A percentile compares a stretch with the other conserved stretches of the same genome.
These are phyloP conservation scores for Fragaria nilgerrensis DNA, from an alignment of 306 rosid genomes.

Conservation along the genomic window DNA sequence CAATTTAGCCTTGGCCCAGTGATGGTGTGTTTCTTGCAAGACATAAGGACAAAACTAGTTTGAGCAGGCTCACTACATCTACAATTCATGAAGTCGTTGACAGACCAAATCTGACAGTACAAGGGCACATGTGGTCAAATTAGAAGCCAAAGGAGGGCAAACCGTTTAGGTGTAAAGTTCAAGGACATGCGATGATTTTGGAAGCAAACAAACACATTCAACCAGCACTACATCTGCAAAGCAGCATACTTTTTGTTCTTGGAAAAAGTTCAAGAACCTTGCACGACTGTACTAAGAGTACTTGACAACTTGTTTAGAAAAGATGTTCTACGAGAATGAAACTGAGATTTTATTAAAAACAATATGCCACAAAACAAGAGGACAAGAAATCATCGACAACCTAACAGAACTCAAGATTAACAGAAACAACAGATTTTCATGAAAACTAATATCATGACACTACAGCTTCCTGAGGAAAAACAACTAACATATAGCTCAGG, in stretches of 20 bases:
- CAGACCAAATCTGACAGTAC: background rate
- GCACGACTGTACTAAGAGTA: slow-evolving; percentile 2
- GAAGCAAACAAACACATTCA: background rate
- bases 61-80: background rate
- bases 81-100: background rate
- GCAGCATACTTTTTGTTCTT: background rate
- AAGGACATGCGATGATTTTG: background rate
- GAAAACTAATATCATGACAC: background rate
- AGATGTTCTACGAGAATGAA: background rate
- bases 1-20: background rate
- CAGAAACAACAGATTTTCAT: background rate
- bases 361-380: background rate
- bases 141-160: background rate
- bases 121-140: background rate
- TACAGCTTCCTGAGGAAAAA: background rate
- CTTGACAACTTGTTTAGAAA: background rate
- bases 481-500: background rate
- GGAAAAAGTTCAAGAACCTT: background rate
- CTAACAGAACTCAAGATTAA: background rate
- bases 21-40: background rate
- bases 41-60: background rate
- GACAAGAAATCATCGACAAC: background rate
- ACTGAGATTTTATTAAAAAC: background rate
- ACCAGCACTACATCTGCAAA: background rate
- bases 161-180: background rate